Evolutionary conservation across 73 alveolate species (phyloP).

Genomic region (Paramecium caudatum): DNA sequence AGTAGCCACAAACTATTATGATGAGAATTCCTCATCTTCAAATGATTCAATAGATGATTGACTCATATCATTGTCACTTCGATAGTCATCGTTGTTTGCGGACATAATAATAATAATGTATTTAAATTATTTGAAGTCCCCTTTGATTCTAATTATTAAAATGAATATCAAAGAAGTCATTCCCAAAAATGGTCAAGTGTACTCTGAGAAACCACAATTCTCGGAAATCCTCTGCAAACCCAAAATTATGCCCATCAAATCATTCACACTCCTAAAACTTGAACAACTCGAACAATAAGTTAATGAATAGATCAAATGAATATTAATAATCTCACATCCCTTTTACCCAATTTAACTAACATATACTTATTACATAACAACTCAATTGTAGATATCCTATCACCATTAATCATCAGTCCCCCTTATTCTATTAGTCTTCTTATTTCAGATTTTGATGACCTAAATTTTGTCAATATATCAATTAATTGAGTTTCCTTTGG

Average conservation of each 20-base stretch:
- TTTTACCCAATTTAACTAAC: not conserved
- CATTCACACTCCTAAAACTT: conserved; percentile 89
- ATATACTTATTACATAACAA: not conserved
- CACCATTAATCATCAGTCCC: not conserved
- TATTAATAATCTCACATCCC: conserved; percentile 4
- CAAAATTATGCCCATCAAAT: conserved; percentile 91
- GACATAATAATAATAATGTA: no score
- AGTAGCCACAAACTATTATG: not conserved
- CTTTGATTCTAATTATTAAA: no score
- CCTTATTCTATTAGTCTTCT: not conserved
- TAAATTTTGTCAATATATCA: not conserved
- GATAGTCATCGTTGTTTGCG: conserved; percentile 48
- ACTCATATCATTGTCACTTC: conserved; percentile 42
- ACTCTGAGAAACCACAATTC: conserved; percentile 85
- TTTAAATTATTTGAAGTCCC: no score
- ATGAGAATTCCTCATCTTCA: not conserved
- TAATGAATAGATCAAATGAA: conserved; percentile 17
- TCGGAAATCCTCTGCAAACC: conserved; percentile 94
- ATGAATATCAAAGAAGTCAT: conserved; percentile 77
- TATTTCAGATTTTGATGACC: conserved; percentile 7
- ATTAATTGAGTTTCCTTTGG: not conserved
- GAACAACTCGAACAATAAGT: conserved; percentile 89
- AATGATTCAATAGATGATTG: conserved; percentile 13
- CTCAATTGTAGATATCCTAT: not conserved
- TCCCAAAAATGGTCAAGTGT: conserved; percentile 92